These are phyloP conservation scores for Aspergillus luchuensis DNA, from an alignment of 2,329 filamentous ascomycete genomes.

Conservation along the genomic window DNA sequence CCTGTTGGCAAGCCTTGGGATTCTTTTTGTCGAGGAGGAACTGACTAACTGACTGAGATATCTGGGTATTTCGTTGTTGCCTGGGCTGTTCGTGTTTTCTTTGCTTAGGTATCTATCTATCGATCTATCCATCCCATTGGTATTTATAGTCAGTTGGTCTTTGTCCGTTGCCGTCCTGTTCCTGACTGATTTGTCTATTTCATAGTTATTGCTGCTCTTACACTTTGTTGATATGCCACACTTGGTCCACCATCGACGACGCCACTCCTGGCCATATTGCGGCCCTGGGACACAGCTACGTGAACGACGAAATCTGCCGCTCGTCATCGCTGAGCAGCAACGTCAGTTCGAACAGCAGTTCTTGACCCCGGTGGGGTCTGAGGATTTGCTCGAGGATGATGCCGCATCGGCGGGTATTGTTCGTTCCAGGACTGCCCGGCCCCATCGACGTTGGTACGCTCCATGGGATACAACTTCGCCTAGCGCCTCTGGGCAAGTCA, in stretches of 20 bases:
- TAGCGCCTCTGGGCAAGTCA: neutral
- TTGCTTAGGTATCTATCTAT: neutral
- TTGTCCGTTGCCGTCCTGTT: neutral
- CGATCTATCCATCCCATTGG: no score
- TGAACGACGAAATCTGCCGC: slow-evolving; percentile 22
- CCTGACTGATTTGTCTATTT: neutral
- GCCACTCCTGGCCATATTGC: slow-evolving; percentile 42
- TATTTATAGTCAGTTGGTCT: neutral
- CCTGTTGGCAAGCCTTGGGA: slow-evolving; percentile 7
- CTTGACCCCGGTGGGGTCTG: slow-evolving; percentile 22
- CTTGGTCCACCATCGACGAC: slow-evolving; percentile 33
- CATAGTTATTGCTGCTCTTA: neutral
- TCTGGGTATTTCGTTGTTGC: neutral
- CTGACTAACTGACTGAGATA: neutral
- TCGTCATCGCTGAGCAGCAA: slow-evolving; percentile 20
- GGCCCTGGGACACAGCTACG: slow-evolving; percentile 27
- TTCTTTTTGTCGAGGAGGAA: slow-evolving; percentile 11
- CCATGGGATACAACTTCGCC: slow-evolving; percentile 6
- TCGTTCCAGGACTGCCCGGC: slow-evolving; percentile 23
- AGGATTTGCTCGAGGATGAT: slow-evolving; percentile 32
- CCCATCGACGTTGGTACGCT: slow-evolving; percentile 29
- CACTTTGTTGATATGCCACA: slow-evolving; percentile 28
- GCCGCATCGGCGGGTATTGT: slow-evolving; percentile 38
- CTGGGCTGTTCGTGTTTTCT: neutral
- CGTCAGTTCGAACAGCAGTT: slow-evolving; percentile 15